A percentile compares a stretch with the other conserved stretches of the same genome.
Conservation (phyloP, 2,329 filamentous ascomycete species). For the Gyromitra esculenta region DNA sequence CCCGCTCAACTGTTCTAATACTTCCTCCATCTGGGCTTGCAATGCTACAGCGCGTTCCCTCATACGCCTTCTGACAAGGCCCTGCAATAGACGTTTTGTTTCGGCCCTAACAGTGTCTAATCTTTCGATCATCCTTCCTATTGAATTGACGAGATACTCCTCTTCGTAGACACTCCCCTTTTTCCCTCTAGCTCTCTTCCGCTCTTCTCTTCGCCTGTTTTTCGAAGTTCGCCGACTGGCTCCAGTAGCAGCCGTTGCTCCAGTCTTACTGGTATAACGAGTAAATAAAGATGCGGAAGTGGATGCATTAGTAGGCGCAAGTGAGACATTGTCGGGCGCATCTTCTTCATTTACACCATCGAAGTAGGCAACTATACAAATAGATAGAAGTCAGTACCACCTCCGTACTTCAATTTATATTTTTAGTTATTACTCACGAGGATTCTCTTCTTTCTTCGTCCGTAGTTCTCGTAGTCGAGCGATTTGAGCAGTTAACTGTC, state of each 20-base stretch:
- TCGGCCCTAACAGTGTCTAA: constrained; percentile 79
- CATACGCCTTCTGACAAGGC: constrained; percentile 82
- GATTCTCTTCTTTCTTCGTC: constrained; percentile 81
- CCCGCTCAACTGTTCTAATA: constrained; percentile 64
- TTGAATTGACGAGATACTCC: constrained; percentile 91
- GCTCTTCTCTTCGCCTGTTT: constrained; percentile 88
- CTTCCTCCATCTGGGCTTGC: constrained; percentile 76
- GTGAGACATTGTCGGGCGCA: constrained; percentile 88
- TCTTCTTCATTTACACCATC: constrained; percentile 68
- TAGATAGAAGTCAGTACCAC: constrained; percentile 1
- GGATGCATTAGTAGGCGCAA: constrained; percentile 84
- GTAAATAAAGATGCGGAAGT: constrained; percentile 93
- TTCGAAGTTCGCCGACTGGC: constrained; percentile 83
- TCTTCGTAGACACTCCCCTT: constrained; percentile 98
- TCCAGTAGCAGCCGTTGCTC: constrained; percentile 75
- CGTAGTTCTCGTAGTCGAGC: constrained; percentile 86
- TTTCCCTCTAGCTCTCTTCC: constrained; percentile 91
- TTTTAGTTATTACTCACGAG: constrained; percentile 70
- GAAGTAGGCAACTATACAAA: constrained; percentile 64
- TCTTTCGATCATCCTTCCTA: constrained; percentile 82
- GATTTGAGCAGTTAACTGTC: constrained; percentile 83
- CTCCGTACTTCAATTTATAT: neutral
- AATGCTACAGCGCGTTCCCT: constrained; percentile 83
- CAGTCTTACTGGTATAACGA: constrained; percentile 79
- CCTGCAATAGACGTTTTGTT: constrained; percentile 77